These are phyloP conservation scores for Papiliotrema flavescens DNA, from an alignment of 1,284 basidiomycete genomes.

Conservation along the genomic window DNA sequence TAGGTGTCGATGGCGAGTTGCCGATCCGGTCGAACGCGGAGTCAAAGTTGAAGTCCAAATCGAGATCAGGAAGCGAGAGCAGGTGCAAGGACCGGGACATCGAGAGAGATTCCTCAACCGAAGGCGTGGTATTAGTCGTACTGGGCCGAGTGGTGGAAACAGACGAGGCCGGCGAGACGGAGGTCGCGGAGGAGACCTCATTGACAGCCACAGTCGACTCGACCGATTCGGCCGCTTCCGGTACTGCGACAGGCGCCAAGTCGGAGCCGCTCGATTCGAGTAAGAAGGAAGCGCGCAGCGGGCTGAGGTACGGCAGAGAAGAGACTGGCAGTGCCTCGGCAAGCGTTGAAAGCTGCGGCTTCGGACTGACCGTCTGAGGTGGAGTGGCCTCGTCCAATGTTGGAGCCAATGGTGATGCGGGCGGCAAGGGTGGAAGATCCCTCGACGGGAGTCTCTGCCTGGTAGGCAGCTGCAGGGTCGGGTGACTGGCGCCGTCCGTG, in stretches of 20 bases:
- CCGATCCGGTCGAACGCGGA: conserved; percentile 33
- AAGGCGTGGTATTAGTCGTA: neutral
- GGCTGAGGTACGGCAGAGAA: conserved; percentile 24
- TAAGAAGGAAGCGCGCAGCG: conserved; percentile 7
- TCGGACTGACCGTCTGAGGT: neutral
- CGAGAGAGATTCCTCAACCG: neutral
- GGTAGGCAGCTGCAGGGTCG: conserved; percentile 8
- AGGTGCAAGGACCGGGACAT: conserved; percentile 32
- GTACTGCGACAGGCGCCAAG: neutral
- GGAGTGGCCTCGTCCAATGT: neutral
- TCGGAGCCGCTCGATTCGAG: neutral
- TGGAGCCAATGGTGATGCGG: neutral
- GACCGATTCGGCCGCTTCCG: neutral
- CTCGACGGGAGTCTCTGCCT: conserved; percentile 2
- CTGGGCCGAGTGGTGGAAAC: conserved; percentile 7
- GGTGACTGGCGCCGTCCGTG: conserved; percentile 3
- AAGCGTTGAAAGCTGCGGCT: conserved; percentile 10
- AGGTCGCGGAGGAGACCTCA: neutral
- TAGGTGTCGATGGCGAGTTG: conserved; percentile 32
- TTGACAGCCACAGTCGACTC: neutral
- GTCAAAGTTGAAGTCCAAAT: conserved; percentile 38
- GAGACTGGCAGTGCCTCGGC: conserved; percentile 17
- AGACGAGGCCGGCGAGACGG: conserved; percentile 10
- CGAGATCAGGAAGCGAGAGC: conserved; percentile 44
- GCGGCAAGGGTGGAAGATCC: neutral